Conservation (phyloP, 2,329 filamentous ascomycete species). For the Talaromyces sp. region DNA sequence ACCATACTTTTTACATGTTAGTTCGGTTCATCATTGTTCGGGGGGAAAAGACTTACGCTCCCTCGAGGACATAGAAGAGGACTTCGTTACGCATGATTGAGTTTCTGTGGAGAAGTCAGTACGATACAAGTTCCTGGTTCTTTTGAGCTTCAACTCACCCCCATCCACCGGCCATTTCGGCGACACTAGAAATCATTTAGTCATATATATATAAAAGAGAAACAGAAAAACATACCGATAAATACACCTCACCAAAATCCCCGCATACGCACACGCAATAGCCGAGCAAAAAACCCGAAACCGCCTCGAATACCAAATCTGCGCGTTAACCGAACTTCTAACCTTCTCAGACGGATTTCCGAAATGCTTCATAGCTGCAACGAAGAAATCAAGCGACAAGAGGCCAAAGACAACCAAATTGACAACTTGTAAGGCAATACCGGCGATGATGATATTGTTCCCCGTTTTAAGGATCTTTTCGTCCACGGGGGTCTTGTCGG, state of each 20-base stretch:
- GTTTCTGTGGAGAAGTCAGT: constrained; percentile 34
- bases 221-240: constrained; percentile 30
- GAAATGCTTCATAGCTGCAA: constrained; percentile 14
- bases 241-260: constrained; percentile 23
- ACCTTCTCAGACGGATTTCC: background rate
- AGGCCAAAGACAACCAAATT: constrained; percentile 29
- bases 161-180: constrained; percentile 62
- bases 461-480: constrained; percentile 12
- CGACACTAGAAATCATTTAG: constrained; percentile 35
- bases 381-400: constrained; percentile 22
- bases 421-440: constrained; percentile 37
- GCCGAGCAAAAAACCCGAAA: constrained; percentile 21
- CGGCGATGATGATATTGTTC: constrained; percentile 37
- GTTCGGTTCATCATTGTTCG: constrained; percentile 22
- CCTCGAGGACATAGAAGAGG: constrained; percentile 56
- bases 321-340: constrained; percentile 2
- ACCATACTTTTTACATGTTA: constrained; percentile 36
- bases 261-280: constrained; percentile 17
- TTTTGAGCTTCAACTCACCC: constrained; percentile 28
- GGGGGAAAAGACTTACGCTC: constrained; percentile 37
- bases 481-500: constrained; percentile 11
- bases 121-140: background rate
- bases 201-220: background rate
- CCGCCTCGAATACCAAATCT: constrained; percentile 16
- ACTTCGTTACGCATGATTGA: constrained; percentile 58